Evolutionary conservation across 805 yeast species (phyloP).

Genomic region (Candida montana): DNA sequence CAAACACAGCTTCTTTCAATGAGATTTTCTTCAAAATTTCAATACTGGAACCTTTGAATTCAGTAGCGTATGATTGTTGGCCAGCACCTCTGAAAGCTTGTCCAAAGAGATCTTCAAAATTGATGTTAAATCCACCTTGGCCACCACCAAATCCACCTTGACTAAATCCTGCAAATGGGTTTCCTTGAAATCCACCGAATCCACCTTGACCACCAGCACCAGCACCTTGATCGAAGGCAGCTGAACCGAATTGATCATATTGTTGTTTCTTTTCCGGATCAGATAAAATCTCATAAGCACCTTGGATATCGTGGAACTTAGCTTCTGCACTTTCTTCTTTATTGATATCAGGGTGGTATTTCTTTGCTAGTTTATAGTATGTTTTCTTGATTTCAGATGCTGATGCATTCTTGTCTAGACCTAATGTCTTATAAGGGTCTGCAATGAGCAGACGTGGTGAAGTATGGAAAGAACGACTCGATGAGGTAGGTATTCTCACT

Average conservation of each 20-base stretch:
- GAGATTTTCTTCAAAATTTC: constrained; percentile 70
- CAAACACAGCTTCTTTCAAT: constrained; percentile 85
- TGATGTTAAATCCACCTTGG: constrained; percentile 24
- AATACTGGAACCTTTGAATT: constrained; percentile 83
- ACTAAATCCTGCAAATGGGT: constrained; percentile 35
- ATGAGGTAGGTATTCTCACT: neutral
- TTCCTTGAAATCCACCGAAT: constrained; percentile 36
- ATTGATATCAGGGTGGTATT: constrained; percentile 95
- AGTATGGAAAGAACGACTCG: constrained; percentile 37
- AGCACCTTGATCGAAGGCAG: constrained; percentile 61
- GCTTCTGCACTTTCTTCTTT: constrained; percentile 85
- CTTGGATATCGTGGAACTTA: constrained; percentile 88
- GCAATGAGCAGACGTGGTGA: constrained; percentile 27
- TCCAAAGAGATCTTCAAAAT: constrained; percentile 62
- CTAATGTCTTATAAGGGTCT: constrained; percentile 84
- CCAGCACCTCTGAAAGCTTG: constrained; percentile 41
- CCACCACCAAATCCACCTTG: constrained; percentile 30
- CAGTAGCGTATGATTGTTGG: constrained; percentile 50
- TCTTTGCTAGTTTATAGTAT: constrained; percentile 87
- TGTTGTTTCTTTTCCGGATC: constrained; percentile 83
- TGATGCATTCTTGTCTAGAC: constrained; percentile 67
- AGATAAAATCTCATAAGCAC: constrained; percentile 86
- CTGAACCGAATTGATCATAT: constrained; percentile 86
- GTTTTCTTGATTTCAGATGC: constrained; percentile 90
- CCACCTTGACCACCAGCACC: constrained; percentile 40